Evolutionary conservation across 2,329 filamentous ascomycete species (phyloP), one percentile per base, ranked within the genome.

Genomic region (Lachnellula occidentalis): DNA sequence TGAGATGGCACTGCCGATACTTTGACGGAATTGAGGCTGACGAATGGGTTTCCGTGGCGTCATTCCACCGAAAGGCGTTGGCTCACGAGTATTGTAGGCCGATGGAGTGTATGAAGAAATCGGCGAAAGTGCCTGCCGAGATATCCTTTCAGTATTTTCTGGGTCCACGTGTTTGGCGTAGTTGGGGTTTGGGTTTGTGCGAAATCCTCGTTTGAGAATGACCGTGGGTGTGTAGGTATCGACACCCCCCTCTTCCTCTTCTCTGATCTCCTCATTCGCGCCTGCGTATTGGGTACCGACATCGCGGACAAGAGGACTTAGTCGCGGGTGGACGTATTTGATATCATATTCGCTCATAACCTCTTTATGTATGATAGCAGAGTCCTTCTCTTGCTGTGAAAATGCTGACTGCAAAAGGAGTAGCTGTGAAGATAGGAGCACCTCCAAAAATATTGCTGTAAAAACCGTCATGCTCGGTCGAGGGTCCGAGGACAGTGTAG

Each of bases 301-400:
- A 65, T 87, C 82, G 61, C 85, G 77, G 61, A 95, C 88, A 5
- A 88, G 77, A 7, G 87, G 88, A 63, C 95, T 88, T n/a, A 95
- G 81, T 11, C 86, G 81, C 2, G 94, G 94, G 66, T 95, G 90
- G 1, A 99, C 94, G 67, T 87, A 96, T 74, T 99, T 99, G 63
- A 84, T 89, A 68, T 97, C 90, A 68, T 99, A 99, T 72, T 99
- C 94, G 69, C 91, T 86, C 72, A 97, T 79, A 5, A 97, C 92
- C 71, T 97, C 89, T 64, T 87, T 90, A 63, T 95, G 90, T 55
- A 99, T 87, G 46, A 96, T 79, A 2, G 85, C 79, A 2, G 82
- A 83, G 70, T 99, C 94, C 68, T 91, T 95, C 57, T 82, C 83
- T 69, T 97, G 92, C 68, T 92, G 92, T 3, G 82, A 79, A 71